Evolutionary conservation across 805 yeast species (phyloP), one percentile per base, ranked within the genome.

Genomic region (Spathaspora boniae): DNA sequence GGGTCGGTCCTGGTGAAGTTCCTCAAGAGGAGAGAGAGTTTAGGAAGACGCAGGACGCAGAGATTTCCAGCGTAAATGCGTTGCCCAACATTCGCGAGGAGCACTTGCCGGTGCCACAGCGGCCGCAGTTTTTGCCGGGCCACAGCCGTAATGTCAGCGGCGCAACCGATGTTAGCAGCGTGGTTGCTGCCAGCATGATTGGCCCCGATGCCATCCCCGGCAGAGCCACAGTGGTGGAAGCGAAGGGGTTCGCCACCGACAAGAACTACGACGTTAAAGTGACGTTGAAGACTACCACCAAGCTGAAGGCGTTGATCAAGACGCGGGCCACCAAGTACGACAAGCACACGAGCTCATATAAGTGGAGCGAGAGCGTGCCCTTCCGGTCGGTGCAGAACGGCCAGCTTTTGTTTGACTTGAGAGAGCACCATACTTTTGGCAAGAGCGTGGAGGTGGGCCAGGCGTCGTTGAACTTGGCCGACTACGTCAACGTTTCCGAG

Each of bases 371-470:
- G 51, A 65, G 78, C 15, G 66, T 73, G 41, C 68, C 80, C 4
- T 84, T 89, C 65, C 78, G 74, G 50, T 80, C 91, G 4, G 67
- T 81, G 4, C 59, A 79, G 4, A 81, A 74, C 8, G 80, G 81
- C 3, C 70, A 65, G 36, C 50, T 89, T 27, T 62, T 76, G 3
- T 75, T 91, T 50, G 68, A 70, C 26, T 75, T 86, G 18, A 67
- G 76, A 27, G 77, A 80, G 22, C 83, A 76, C 50, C 93, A 85
- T 54, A 72, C 78, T 2, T 72, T 89, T 47, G 88, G 95, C 25
- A 80, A 82, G 51, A 81, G 76, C 46, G 63, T 66, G 18, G 84
- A 76, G 38, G 37, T 87, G 26, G 95, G 83, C 9, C 68, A 68
- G 31, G 78, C 78, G 6, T 65, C 74, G 25, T 48, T 86, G 20